Evolutionary conservation across 2,329 filamentous ascomycete species (phyloP).

Genomic region (Sporothrix curviconia): DNA sequence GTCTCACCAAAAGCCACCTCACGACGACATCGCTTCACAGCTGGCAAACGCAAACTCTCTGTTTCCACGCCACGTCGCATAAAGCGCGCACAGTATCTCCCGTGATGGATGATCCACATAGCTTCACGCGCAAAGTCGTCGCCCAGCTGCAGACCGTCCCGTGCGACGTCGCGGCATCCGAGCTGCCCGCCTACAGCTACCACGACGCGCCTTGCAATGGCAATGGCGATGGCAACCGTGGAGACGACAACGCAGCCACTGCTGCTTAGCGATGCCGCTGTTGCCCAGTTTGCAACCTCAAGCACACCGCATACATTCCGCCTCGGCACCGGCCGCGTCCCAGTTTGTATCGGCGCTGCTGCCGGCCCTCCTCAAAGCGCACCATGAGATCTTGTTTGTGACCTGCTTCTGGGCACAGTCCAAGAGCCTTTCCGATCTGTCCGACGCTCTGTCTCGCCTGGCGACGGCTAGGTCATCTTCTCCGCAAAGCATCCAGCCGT

Average conservation of each 20-base stretch:
- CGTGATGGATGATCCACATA: constrained; percentile 17
- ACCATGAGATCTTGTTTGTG: constrained; percentile 19
- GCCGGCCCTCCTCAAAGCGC: constrained; percentile 47
- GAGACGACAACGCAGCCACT: too few species aligned
- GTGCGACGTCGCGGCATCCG: constrained; percentile 17
- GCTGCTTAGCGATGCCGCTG: background rate
- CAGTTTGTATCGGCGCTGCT: constrained; percentile 51
- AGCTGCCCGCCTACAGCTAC: constrained; percentile 45
- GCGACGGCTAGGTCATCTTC: constrained; percentile 39
- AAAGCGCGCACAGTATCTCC: background rate
- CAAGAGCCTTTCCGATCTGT: constrained; percentile 50
- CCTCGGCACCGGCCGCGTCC: constrained; percentile 51
- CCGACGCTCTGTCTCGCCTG: constrained; percentile 51
- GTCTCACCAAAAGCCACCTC: too few species aligned
- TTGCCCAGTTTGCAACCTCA: constrained; percentile 37
- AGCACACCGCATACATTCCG: constrained; percentile 43
- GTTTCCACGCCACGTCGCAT: too few species aligned
- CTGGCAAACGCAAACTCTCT: background rate
- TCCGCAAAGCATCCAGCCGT: constrained; percentile 31
- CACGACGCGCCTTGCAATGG: constrained; percentile 32
- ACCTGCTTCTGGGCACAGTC: constrained; percentile 44
- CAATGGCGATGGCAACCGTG: too few species aligned
- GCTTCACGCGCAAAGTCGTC: constrained; percentile 22
- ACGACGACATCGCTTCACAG: too few species aligned
- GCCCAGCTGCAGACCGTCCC: constrained; percentile 17